Conservation (phyloP, 345 rosid species). For the Eutrema yunnanense region DNA sequence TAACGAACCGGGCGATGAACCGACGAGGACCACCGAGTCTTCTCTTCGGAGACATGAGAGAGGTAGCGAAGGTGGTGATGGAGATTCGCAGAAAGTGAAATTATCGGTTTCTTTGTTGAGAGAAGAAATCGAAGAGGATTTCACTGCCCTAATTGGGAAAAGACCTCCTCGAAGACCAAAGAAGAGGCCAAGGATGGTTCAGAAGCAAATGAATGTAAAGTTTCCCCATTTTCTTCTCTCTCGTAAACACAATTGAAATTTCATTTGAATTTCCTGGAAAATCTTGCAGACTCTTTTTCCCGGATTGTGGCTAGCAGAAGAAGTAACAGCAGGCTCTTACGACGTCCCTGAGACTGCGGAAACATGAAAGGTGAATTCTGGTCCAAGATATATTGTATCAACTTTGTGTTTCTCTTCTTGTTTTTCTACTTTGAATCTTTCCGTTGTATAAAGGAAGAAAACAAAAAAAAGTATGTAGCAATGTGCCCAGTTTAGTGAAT, state of each 20-base stretch:
- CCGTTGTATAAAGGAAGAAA: slow-evolving; percentile 26
- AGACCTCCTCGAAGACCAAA: slow-evolving; percentile 60
- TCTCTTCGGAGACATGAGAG: slow-evolving; percentile 24
- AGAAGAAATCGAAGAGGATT: slow-evolving; percentile 69
- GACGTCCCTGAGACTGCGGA: slow-evolving; percentile 55
- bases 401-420: slow-evolving; percentile 3
- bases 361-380: slow-evolving; percentile 19
- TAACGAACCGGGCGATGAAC: slow-evolving; percentile 33
- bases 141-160: slow-evolving; percentile 37
- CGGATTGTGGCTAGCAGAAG: slow-evolving; percentile 51
- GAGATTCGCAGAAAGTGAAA: slow-evolving; percentile 22
- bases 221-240: background rate
- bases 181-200: slow-evolving; percentile 55
- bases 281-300: slow-evolving; percentile 50
- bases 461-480: slow-evolving; percentile 10
- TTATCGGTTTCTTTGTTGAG: slow-evolving; percentile 47
- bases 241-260: background rate
- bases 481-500: slow-evolving; percentile 21
- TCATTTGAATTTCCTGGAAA: background rate
- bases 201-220: slow-evolving; percentile 59
- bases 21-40: slow-evolving; percentile 26
- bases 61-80: slow-evolving; percentile 15
- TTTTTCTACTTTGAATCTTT: background rate
- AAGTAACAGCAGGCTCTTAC: slow-evolving; percentile 49
- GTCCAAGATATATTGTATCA: slow-evolving; percentile 16